These are phyloP conservation scores for Aspergillus brasiliensis DNA, from an alignment of 2,329 filamentous ascomycete genomes.

Conservation along the genomic window DNA sequence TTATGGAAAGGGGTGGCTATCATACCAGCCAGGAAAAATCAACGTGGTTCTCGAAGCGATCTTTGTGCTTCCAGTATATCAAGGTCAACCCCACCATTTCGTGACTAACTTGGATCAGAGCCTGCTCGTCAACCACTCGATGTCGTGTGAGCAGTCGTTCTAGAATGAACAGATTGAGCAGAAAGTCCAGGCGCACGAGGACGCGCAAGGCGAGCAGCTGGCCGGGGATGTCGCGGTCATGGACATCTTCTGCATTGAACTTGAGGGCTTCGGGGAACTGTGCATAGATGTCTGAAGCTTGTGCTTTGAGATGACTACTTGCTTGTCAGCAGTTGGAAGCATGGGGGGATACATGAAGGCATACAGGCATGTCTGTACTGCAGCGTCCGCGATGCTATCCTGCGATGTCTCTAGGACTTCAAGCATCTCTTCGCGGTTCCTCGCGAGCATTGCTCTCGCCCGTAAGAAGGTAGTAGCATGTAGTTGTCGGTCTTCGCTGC, in stretches of 20 bases:
- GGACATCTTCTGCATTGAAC: not conserved
- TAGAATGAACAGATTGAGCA: conserved; percentile 2
- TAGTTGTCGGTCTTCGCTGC: not conserved
- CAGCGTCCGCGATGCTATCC: conserved; percentile 1
- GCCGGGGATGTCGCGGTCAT: not conserved
- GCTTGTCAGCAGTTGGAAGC: too few species aligned
- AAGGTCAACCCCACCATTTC: conserved; percentile 4
- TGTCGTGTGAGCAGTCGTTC: conserved; percentile 5
- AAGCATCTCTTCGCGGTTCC: conserved; percentile 2
- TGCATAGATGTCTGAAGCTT: not conserved
- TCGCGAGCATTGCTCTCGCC: conserved; percentile 1
- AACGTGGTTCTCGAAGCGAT: conserved; percentile 1
- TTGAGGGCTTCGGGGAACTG: not conserved
- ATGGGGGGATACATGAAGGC: not conserved
- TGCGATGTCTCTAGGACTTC: not conserved
- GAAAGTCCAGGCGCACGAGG: not conserved
- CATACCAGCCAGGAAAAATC: conserved; percentile 8
- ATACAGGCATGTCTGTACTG: not conserved
- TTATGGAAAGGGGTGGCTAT: not conserved
- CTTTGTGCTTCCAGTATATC: conserved; percentile 7
- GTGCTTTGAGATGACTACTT: not conserved
- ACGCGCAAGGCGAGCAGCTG: not conserved
- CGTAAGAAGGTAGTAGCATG: not conserved
- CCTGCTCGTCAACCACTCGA: not conserved
- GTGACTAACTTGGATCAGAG: not conserved